These are phyloP conservation scores for Claviceps fusiformis DNA, from an alignment of 2,329 filamentous ascomycete genomes.

Conservation along the genomic window DNA sequence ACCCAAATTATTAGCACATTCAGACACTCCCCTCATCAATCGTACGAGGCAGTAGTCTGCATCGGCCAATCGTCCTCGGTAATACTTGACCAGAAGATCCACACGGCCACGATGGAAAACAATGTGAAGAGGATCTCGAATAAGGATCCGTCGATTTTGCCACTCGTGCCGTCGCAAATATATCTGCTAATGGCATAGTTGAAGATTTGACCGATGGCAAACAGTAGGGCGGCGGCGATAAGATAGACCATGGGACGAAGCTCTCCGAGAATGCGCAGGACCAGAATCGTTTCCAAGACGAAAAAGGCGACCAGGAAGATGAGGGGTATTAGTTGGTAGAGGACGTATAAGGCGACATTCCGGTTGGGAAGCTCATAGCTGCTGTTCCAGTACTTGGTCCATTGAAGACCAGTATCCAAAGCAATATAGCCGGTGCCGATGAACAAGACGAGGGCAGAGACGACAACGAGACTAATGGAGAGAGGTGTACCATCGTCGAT, in stretches of 20 bases:
- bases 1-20: background rate
- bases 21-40: constrained; percentile 10
- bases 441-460: constrained; percentile 60
- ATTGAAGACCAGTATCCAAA: constrained; percentile 79
- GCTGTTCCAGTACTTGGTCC: constrained; percentile 64
- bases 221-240: constrained; percentile 58
- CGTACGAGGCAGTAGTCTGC: constrained; percentile 30
- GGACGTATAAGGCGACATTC: constrained; percentile 78
- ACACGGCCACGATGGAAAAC: constrained; percentile 66
- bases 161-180: constrained; percentile 70
- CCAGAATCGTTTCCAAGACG: constrained; percentile 68
- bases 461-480: constrained; percentile 61
- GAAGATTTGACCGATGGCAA: constrained; percentile 89
- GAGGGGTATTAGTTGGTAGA: constrained; percentile 83
- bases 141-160: constrained; percentile 82
- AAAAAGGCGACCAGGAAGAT: constrained; percentile 84
- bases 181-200: constrained; percentile 87
- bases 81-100: constrained; percentile 98
- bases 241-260: constrained; percentile 87
- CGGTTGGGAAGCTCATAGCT: constrained; percentile 48
- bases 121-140: constrained; percentile 92
- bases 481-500: constrained; percentile 84
- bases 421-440: constrained; percentile 91
- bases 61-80: constrained; percentile 96
- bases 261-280: constrained; percentile 77